phyloP scores from a whole-genome alignment of 2,329 filamentous ascomycete species.

The Calcarisporium arbuscula region DNA sequence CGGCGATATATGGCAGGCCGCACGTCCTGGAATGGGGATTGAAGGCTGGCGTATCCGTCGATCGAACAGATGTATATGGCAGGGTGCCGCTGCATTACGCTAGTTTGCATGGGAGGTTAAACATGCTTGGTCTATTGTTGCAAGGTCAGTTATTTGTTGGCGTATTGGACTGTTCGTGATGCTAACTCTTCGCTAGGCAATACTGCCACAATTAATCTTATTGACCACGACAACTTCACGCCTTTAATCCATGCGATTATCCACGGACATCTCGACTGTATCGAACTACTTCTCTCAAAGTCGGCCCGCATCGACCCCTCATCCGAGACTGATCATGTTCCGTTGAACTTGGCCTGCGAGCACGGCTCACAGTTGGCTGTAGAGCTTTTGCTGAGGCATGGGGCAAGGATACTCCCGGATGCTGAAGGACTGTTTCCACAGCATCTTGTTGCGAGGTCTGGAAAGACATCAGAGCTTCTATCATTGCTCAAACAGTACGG shows the following conservation, averaged over 20 bases:
- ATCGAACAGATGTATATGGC: conserved; percentile 85
- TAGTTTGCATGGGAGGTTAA: conserved; percentile 84
- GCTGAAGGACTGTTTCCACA: conserved; percentile 97
- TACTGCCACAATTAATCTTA: conserved; percentile 71
- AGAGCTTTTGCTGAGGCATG: conserved; percentile 72
- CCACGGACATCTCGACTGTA: conserved; percentile 74
- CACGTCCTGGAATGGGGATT: conserved; percentile 74
- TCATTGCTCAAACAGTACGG: conserved; percentile 77
- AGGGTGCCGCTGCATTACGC: conserved; percentile 92
- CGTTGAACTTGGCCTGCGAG: conserved; percentile 90
- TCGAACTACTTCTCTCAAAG: conserved; percentile 67
- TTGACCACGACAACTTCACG: conserved; percentile 96
- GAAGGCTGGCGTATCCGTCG: conserved; percentile 67
- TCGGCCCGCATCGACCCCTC: conserved; percentile 81
- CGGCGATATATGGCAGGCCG: conserved; percentile 84
- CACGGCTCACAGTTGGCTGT: conserved; percentile 83
- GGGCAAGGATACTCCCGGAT: conserved; percentile 80
- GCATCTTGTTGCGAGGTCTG: conserved; percentile 87
- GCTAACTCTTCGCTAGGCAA: conserved; percentile 41
- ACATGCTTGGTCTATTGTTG: conserved; percentile 72
- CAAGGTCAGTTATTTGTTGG: conserved; percentile 38
- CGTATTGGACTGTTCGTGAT: not conserved
- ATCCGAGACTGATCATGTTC: conserved; percentile 86
- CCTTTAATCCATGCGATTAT: conserved; percentile 93
- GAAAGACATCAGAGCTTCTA: conserved; percentile 72